Evolutionary conservation across 106 monocot genomes (phyloP).

Genomic region (Amphibolis antarctica): DNA sequence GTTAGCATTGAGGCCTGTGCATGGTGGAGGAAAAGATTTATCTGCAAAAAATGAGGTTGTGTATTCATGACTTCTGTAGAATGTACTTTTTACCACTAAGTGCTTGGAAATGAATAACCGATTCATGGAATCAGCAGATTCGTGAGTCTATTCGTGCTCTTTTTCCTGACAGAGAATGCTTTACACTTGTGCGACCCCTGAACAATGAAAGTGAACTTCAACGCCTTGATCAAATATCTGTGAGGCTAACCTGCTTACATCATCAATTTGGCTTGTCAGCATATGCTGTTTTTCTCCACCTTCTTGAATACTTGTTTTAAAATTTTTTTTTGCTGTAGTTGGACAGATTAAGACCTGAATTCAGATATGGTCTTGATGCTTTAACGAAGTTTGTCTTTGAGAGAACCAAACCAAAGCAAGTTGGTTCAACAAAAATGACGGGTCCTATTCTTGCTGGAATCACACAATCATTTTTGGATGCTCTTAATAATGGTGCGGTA

Average conservation of each 20-base stretch:
- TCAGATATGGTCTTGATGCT: slow-evolving; percentile 76
- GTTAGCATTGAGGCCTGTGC: slow-evolving; percentile 74
- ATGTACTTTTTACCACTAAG: no score
- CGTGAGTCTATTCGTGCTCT: slow-evolving; percentile 91
- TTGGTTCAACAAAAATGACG: slow-evolving; percentile 76
- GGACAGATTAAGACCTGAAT: slow-evolving; percentile 69
- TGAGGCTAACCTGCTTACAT: slow-evolving; percentile 11
- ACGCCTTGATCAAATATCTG: slow-evolving; percentile 82
- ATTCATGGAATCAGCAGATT: slow-evolving; percentile 37
- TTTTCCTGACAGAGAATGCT: slow-evolving; percentile 96
- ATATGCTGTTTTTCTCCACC: background rate
- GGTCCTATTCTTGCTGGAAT: slow-evolving; percentile 85
- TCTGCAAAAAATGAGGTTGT: slow-evolving; percentile 80
- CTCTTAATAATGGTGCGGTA: slow-evolving; percentile 92
- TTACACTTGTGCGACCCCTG: slow-evolving; percentile 82
- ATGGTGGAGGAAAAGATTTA: slow-evolving; percentile 58
- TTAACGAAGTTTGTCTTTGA: slow-evolving; percentile 78
- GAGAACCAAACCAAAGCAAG: slow-evolving; percentile 81
- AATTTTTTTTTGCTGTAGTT: slow-evolving; percentile 34
- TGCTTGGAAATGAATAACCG: no score
- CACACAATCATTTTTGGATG: slow-evolving; percentile 86
- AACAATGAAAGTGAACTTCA: slow-evolving; percentile 87
- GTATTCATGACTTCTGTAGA: background rate
- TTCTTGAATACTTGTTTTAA: background rate
- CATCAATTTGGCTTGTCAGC: background rate